Evolutionary conservation across 805 yeast species (phyloP).

Genomic region (Pichia sporocuriosa): DNA sequence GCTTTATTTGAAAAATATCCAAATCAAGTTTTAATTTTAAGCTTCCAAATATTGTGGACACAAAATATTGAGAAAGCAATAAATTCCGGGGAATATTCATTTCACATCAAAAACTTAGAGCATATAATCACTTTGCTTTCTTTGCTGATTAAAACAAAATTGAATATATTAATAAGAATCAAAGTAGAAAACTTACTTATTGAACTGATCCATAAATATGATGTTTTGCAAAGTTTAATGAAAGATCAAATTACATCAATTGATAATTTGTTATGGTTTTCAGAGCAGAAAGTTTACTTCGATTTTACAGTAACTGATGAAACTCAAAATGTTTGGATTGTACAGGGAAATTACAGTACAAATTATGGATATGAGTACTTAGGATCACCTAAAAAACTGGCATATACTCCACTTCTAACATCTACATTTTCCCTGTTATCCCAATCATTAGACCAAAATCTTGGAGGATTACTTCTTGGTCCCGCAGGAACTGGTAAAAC

Average conservation of each 20-base stretch:
- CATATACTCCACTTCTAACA: slow-evolving; percentile 67
- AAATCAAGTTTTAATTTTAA: slow-evolving; percentile 48
- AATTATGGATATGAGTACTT: slow-evolving; percentile 76
- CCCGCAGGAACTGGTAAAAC: slow-evolving; percentile 99
- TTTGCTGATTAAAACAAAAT: slow-evolving; percentile 24
- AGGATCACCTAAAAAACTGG: slow-evolving; percentile 68
- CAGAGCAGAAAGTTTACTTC: slow-evolving; percentile 45
- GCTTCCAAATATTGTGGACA: slow-evolving; percentile 56
- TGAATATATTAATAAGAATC: slow-evolving; percentile 28
- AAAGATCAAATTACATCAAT: neutral
- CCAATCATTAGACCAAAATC: slow-evolving; percentile 61
- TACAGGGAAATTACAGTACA: slow-evolving; percentile 46
- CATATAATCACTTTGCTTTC: slow-evolving; percentile 23
- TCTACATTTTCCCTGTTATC: slow-evolving; percentile 62
- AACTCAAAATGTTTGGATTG: slow-evolving; percentile 32
- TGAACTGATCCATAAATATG: slow-evolving; percentile 57
- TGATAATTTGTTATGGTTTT: slow-evolving; percentile 38
- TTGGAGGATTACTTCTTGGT: slow-evolving; percentile 91
- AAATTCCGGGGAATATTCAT: neutral
- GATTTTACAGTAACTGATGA: slow-evolving; percentile 21
- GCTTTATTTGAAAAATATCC: slow-evolving; percentile 39
- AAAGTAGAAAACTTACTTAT: slow-evolving; percentile 57
- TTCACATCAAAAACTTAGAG: neutral
- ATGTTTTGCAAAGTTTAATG: slow-evolving; percentile 23
- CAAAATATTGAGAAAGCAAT: slow-evolving; percentile 27